These are phyloP conservation scores for Tolypocladium pustulatum DNA, from an alignment of 2,329 filamentous ascomycete species.

Conservation along the genomic window DNA sequence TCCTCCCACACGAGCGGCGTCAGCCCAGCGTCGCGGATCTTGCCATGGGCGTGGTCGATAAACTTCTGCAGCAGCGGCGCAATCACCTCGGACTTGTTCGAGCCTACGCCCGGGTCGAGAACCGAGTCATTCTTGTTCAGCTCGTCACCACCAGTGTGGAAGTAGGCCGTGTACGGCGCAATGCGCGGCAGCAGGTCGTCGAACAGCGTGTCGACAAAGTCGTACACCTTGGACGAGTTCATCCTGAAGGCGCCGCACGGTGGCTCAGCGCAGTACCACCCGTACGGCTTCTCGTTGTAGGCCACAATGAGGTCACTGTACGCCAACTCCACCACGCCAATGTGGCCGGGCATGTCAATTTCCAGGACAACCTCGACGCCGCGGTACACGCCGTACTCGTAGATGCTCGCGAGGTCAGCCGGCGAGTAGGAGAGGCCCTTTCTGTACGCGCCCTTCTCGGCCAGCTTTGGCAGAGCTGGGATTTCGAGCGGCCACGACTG, in stretches of 20 bases:
- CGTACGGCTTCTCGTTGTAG: slow-evolving; percentile 45
- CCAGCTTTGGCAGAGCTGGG: slow-evolving; percentile 57
- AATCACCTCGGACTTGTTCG: slow-evolving; percentile 54
- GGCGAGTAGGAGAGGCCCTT: slow-evolving; percentile 57
- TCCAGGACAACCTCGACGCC: slow-evolving; percentile 51
- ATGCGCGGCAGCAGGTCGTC: slow-evolving; percentile 68
- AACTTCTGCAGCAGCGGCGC: slow-evolving; percentile 70
- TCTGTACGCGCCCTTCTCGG: slow-evolving; percentile 63
- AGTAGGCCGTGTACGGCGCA: slow-evolving; percentile 58
- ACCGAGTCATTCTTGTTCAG: slow-evolving; percentile 58
- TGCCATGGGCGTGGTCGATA: slow-evolving; percentile 57
- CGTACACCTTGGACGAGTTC: slow-evolving; percentile 58
- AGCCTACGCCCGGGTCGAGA: slow-evolving; percentile 62
- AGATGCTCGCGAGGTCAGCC: slow-evolving; percentile 52
- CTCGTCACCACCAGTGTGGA: slow-evolving; percentile 84
- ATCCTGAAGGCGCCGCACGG: slow-evolving; percentile 65
- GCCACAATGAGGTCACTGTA: slow-evolving; percentile 45
- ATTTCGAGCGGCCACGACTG: slow-evolving; percentile 83
- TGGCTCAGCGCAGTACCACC: slow-evolving; percentile 49
- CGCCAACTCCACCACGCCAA: slow-evolving; percentile 39
- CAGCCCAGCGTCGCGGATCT: slow-evolving; percentile 53
- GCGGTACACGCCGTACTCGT: slow-evolving; percentile 57
- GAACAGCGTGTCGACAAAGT: slow-evolving; percentile 63
- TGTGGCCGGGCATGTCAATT: slow-evolving; percentile 51
- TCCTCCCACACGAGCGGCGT: slow-evolving; percentile 82